Conservation (phyloP, 1,284 basidiomycete genomes). For the Vanrija sp. region DNA sequence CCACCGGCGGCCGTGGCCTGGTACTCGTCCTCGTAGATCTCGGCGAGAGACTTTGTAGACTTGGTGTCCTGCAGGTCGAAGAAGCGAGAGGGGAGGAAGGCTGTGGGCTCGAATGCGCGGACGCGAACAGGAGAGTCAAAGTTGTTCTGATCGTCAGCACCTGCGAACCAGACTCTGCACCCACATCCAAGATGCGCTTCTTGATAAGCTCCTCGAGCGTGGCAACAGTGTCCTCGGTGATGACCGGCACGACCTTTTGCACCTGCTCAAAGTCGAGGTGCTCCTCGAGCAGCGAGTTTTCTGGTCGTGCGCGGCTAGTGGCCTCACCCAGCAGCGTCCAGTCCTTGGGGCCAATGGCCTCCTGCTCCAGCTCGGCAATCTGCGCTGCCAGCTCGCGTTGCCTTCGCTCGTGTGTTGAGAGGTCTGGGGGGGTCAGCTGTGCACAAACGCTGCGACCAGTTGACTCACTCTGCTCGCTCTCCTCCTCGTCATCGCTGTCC, state of each 20-base stretch:
- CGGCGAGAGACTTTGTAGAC: constrained; percentile 81
- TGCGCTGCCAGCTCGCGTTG: constrained; percentile 53
- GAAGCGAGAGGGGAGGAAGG: constrained; percentile 84
- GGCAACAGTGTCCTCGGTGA: constrained; percentile 83
- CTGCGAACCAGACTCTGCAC: constrained; percentile 17
- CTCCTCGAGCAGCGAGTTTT: constrained; percentile 88
- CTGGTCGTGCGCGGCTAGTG: constrained; percentile 71
- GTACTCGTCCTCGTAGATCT: constrained; percentile 96
- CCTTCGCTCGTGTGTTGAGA: constrained; percentile 55
- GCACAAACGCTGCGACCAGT: too few relatives aligned
- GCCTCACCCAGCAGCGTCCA: constrained; percentile 96
- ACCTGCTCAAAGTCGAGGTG: constrained; percentile 91
- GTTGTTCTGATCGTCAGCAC: constrained; percentile 49
- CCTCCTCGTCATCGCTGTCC: constrained; percentile 52
- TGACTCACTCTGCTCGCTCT: constrained; percentile 34
- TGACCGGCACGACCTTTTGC: constrained; percentile 78
- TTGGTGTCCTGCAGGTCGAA: constrained; percentile 88
- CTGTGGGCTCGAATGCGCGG: constrained; percentile 70
- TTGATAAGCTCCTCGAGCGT: constrained; percentile 89
- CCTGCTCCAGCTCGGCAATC: constrained; percentile 54
- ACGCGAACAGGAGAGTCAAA: constrained; percentile 90
- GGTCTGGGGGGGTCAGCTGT: constrained; percentile 17
- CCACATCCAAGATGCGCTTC: constrained; percentile 73
- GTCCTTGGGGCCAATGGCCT: constrained; percentile 62
- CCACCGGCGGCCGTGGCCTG: constrained; percentile 56